These are phyloP conservation scores for Coemansia sp. DNA, from an alignment of 192 early-diverging fungal genomes.

Conservation along the genomic window DNA sequence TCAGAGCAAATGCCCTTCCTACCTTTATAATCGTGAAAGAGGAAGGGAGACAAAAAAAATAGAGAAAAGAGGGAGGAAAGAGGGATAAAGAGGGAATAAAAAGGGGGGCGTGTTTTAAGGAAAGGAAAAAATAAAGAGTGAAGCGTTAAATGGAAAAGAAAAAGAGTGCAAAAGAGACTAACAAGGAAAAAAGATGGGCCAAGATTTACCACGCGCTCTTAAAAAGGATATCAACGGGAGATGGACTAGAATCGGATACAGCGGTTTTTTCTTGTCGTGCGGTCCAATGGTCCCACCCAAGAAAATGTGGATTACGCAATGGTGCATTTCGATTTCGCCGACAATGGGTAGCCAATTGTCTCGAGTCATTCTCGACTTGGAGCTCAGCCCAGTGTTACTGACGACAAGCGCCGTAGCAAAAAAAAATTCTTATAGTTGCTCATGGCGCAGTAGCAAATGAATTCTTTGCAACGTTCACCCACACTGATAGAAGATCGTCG, in stretches of 20 bases:
- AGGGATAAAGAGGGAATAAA: not conserved
- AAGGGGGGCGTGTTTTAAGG: not conserved
- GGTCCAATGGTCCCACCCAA: slow-evolving; percentile 2
- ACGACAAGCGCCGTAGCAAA: not conserved
- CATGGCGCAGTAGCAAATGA: not conserved
- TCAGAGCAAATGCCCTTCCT: not conserved
- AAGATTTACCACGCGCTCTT: slow-evolving; percentile 7
- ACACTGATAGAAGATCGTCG: not conserved
- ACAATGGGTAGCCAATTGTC: not conserved
- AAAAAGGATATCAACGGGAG: not conserved
- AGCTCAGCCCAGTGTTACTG: slow-evolving; percentile 2
- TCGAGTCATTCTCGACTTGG: not conserved
- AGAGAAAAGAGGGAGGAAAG: not conserved
- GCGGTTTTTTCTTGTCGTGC: not conserved
- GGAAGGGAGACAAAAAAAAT: slow-evolving; percentile 2
- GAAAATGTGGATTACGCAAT: not conserved
- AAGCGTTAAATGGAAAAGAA: slow-evolving; percentile 5
- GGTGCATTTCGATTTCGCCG: not conserved
- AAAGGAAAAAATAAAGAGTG: not conserved
- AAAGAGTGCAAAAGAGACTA: not conserved
- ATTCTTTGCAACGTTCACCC: not conserved
- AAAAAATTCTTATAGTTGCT: not conserved
- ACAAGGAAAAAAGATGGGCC: not conserved
- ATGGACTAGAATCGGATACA: not conserved
- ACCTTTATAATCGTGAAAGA: slow-evolving; percentile 9